Evolutionary conservation across 352 stramenopile genomes (phyloP), one percentile per base, ranked within the genome.

Genomic region (Phytopythium sindhum): DNA sequence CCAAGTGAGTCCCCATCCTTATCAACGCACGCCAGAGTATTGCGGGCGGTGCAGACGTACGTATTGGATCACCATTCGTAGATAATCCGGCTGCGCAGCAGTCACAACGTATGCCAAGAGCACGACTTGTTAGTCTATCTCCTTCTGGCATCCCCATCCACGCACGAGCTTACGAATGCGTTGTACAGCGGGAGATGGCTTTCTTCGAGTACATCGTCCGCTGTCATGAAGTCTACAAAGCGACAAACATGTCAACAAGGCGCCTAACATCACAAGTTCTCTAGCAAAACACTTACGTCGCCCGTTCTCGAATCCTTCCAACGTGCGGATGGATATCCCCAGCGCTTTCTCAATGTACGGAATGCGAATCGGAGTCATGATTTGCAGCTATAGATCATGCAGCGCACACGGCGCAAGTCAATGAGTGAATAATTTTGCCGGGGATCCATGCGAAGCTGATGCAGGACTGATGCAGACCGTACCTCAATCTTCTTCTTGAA

Each of bases 1-100:
- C 9, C 41, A 33, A 2, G 59, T 61, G n/a, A 48, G 42, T 35
- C 24, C 26, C 35, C 39, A 14, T 10, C 12, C 10, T 31, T 67
- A 64, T 50, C 19, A n/a, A 73, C 28, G 28, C 17, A 65, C 50
- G 23, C 2, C 4, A 11, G 23, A 39, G 31, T n/a, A 29, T 4
- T 14, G 21, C 1, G 33, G 14, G 33, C 33, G 33, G 0, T 21
- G 3, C 21, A 33, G n/a, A 64, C 77, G 28, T 70, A 95, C 86
- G 44, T 91, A 95, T 90, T 95, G 86, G 61, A 95, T 95, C 35
- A 91, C 84, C 84, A 95, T 95, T 37, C 86, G 80, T 1, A 95
- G 64, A 54, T 95, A 95, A 58, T 95, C 86, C 24, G 84, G 79
- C 86, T 95, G 47, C 6, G 41, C 55, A 64, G 54, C 10, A 45